Evolutionary conservation across 2,329 filamentous ascomycete genomes (phyloP).

Genomic region (Trichoderma endophyticum): DNA sequence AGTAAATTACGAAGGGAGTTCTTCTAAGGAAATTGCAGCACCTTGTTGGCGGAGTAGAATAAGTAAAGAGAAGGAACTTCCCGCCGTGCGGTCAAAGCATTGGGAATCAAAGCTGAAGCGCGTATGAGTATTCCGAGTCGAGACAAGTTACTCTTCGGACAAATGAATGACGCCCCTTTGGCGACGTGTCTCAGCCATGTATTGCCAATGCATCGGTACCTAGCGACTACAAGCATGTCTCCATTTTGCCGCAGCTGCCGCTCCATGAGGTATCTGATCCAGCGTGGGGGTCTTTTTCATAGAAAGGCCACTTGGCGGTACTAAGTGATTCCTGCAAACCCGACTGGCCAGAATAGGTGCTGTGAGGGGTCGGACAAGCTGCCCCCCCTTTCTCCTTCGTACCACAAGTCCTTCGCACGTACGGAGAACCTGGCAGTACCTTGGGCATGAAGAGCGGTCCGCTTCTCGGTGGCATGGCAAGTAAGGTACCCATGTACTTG

Average conservation of each 20-base stretch:
- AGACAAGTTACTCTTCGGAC: neutral
- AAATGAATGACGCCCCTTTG: neutral
- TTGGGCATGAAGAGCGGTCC: slow-evolving; percentile 1
- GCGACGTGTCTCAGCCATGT: slow-evolving; percentile 17
- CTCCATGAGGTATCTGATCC: slow-evolving; percentile 13
- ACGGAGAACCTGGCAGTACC: neutral
- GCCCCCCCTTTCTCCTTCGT: slow-evolving; percentile 3
- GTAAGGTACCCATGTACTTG: neutral
- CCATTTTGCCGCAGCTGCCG: slow-evolving; percentile 7
- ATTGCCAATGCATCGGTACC: slow-evolving; percentile 14
- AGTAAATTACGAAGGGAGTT: neutral
- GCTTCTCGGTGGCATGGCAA: neutral
- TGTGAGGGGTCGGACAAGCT: slow-evolving; percentile 2
- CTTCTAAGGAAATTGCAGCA: neutral
- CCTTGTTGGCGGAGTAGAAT: neutral
- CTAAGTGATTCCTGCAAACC: slow-evolving; percentile 17
- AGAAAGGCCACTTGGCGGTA: slow-evolving; percentile 10
- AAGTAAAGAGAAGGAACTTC: neutral
- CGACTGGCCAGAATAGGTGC: slow-evolving; percentile 14
- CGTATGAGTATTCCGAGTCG: neutral
- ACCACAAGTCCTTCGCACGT: neutral
- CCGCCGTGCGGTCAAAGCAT: neutral
- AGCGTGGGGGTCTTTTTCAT: slow-evolving; percentile 16
- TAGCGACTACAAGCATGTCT: neutral
- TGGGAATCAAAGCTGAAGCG: neutral